Percentiles rank a stretch among this genome's conserved stretches.
phyloP scores from a whole-genome alignment of 116 monocot species.

The Trichopus zeylanicus region DNA sequence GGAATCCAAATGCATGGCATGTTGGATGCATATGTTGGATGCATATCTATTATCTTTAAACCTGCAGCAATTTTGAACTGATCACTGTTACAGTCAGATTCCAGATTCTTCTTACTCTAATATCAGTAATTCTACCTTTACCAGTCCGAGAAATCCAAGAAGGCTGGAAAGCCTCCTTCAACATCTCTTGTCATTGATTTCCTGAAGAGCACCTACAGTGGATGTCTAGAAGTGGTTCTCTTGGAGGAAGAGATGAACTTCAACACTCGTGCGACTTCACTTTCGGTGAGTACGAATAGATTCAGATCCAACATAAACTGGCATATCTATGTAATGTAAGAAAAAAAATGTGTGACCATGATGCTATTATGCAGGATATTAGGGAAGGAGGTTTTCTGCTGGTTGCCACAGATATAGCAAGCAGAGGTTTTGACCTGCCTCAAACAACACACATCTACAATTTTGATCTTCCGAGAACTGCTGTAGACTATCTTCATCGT shows the following conservation, averaged over 20 bases:
- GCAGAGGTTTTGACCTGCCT: conserved; percentile 93
- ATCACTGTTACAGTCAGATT: too few species aligned
- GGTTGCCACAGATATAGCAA: conserved; percentile 88
- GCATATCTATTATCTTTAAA: not conserved
- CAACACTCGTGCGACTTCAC: conserved; percentile 68
- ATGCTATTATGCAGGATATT: conserved; percentile 41
- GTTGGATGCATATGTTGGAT: too few species aligned
- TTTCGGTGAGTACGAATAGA: conserved; percentile 57
- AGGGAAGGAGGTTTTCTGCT: conserved; percentile 55
- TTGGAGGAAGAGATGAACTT: conserved; percentile 93
- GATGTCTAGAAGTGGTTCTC: conserved; percentile 51
- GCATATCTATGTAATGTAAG: too few species aligned
- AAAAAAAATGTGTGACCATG: too few species aligned
- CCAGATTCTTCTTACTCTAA: not conserved
- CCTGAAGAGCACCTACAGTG: conserved; percentile 43
- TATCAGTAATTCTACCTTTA: not conserved
- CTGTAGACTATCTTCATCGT: conserved; percentile 79
- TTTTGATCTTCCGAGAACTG: conserved; percentile 76
- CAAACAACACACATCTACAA: conserved; percentile 89
- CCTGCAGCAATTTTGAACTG: too few species aligned
- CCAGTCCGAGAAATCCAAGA: conserved; percentile 86
- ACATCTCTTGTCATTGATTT: conserved; percentile 50
- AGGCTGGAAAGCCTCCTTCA: conserved; percentile 54
- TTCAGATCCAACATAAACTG: too few species aligned
- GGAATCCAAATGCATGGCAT: too few species aligned